These are phyloP conservation scores for Ajuga reptans DNA, from an alignment of 305 asterid species.

Conservation along the genomic window DNA sequence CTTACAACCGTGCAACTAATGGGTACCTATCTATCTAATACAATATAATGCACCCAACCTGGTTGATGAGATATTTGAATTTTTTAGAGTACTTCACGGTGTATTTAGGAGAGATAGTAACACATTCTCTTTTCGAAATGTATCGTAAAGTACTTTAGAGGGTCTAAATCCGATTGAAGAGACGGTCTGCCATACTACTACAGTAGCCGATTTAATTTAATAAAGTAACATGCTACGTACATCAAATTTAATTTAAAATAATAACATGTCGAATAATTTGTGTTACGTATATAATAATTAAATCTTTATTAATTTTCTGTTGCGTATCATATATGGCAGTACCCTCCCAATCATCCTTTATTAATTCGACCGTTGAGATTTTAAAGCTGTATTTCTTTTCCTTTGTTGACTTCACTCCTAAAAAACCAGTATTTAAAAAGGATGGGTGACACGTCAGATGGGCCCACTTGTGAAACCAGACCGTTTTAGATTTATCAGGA, in stretches of 20 bases:
- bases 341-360: conserved; percentile 16
- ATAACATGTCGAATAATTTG: not conserved
- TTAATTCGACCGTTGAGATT: conserved; percentile 51
- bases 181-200: no score
- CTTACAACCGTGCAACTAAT: no score
- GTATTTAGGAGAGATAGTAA: no score
- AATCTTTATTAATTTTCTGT: not conserved
- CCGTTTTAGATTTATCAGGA: conserved; percentile 26
- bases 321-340: conserved; percentile 19
- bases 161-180: no score
- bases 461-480: conserved; percentile 21
- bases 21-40: no score
- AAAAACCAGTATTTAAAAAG: not conserved
- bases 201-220: not conserved
- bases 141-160: no score
- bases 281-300: no score
- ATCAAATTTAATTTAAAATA: not conserved
- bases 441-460: conserved; percentile 27
- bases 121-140: no score
- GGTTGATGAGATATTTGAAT: no score
- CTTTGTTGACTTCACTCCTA: conserved; percentile 29
- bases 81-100: no score
- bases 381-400: conserved; percentile 21
- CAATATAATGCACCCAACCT: no score
- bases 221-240: not conserved